Base-by-base conservation (phyloP, 2,329 filamentous ascomycete species). In the Microsporum canis region DNA sequence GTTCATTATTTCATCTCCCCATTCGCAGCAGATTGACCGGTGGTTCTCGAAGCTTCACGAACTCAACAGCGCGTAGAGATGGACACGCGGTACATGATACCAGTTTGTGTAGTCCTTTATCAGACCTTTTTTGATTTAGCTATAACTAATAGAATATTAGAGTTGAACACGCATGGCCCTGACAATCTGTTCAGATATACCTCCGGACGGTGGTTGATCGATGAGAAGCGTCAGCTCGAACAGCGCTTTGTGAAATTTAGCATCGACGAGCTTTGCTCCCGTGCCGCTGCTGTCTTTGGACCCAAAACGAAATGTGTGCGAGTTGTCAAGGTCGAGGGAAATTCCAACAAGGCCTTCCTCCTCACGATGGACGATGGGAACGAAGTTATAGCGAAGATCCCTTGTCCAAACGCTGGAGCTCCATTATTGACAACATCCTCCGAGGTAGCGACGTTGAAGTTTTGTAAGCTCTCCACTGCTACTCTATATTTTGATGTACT, bases 241-340 rank as follows among this genome's bases (percentile, higher is more conserved):
- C 65, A 68, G 33, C 67, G 71, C 41, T 71, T 68, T 58, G 57
- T 60, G 29, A 34, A 47, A 5, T 74, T 74, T 62, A 70, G 74
- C 66, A 66, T 75, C 2, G n/a, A 64, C 36, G 67, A 66, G 58
- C 68, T 75, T 17, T 23, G 23, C 14, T 39, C 39, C n/a, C 36
- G 38, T 43, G 61, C 59, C 2, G 59, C 39, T 17, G 43, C 43
- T 23, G n/a, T 56, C 7, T 29, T 61, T 12, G 57, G 53, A 14
- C 27, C 43, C 17, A n/a, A 27, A 14, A 36, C 59, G 12, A 17
- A n/a, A n/a, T 63, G 62, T 33, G 58, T 59, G 60, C 59, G 60
- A 57, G 66, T 71, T 29, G 43, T 59, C 10, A 72, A 72, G 57
- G 60, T 71, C 45, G 70, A 71, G 58, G 70, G 70, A 2, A 66